Base-by-base conservation (phyloP, 2,329 filamentous ascomycete species). In the Trichoderma gracile region DNA sequence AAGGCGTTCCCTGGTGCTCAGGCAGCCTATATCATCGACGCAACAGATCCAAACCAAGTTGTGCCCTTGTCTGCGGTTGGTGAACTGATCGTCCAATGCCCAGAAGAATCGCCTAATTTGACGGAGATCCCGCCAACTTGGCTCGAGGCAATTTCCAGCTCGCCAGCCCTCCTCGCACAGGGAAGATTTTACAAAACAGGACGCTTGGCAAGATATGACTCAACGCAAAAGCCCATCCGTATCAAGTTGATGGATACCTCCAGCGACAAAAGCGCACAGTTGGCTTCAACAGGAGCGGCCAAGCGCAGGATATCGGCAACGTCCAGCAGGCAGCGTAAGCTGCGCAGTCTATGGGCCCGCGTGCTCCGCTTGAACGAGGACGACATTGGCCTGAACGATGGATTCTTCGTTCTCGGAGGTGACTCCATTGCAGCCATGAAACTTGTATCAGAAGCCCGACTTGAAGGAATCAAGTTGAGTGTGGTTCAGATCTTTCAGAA, bases 341-440 rank as follows among this genome's bases (percentile, higher is more conserved):
- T 86, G 5, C 78, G 78, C 14, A 70, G 73, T 6, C 73, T 83
- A 14, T 87, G 84, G 83, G 76, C 78, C 40, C 76, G 76, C 4
- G 78, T 84, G 1, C 72, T 86, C 33, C 72, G 70, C 1, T 71
- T 82, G 1, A 68, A 73, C 0, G 76, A 82, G 61, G 77, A 81
- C 3, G 75, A 80, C 1, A 83, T 87, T 19, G 78, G 81, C 1
- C 73, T 81, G 1, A 80, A 85, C 12, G 81, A 86, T 69, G 85
- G 82, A 73, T 87, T 88, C 74, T 87, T 88, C 78, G 79, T 80
- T 3, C 78, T 86, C 0, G 85, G 85, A 1, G 85, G 85, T 21
- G 84, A 87, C 73, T 87, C 85, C 0, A 83, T 87, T 27, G 74
- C 80, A 1, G 84, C 84, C 2, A 89, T 88, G 84, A 85, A 83